These are phyloP conservation scores for Sporothrix schenckii DNA, from an alignment of 2,329 filamentous ascomycete genomes.

Conservation along the genomic window DNA sequence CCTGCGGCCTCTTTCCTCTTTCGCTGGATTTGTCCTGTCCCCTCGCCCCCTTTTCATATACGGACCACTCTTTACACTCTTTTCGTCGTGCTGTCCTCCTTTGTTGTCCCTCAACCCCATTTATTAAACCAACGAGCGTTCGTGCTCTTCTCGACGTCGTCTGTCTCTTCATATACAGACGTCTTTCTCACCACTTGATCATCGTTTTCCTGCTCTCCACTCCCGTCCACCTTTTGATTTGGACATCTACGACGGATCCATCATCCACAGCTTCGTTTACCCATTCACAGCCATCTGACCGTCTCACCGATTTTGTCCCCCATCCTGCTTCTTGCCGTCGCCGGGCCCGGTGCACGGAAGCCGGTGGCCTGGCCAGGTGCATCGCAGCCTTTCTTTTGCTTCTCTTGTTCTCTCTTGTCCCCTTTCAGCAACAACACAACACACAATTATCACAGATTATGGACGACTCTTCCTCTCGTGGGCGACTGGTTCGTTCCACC, in stretches of 20 bases:
- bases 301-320: background rate
- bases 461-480: background rate
- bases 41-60: background rate
- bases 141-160: conserved; percentile 3
- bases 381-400: background rate
- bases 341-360: conserved; percentile 30
- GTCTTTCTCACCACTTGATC: background rate
- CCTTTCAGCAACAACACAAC: background rate
- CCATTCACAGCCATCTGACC: too few species aligned
- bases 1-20: background rate
- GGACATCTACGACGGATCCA: background rate
- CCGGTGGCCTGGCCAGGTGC: conserved; percentile 28
- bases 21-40: background rate
- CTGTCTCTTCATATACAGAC: background rate
- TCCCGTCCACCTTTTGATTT: background rate
- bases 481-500: background rate
- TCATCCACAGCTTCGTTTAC: background rate
- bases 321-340: background rate
- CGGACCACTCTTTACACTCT: background rate
- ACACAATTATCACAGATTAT: background rate
- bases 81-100: background rate
- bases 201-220: background rate
- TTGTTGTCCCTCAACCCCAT: background rate
- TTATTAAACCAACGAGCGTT: conserved; percentile 5
- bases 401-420: background rate